Percentiles rank a stretch among this genome's conserved stretches.
phyloP scores from a whole-genome alignment of 2,329 filamentous ascomycete species.

The Massarina eburnea region DNA sequence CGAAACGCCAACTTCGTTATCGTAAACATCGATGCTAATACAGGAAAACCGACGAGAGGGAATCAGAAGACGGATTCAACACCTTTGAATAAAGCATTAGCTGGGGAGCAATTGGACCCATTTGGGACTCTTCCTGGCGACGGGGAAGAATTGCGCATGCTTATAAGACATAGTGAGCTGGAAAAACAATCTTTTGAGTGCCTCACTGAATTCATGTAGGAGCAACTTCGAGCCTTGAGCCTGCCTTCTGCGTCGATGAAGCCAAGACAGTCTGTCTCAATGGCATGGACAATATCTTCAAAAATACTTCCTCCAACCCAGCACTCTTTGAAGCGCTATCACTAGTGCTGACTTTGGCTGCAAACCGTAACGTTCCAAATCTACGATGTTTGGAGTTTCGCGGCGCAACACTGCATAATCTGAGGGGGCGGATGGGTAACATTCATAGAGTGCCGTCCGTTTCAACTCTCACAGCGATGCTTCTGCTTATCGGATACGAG shows the following conservation, averaged over 20 bases:
- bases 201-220: conserved; percentile 1
- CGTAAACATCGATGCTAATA: conserved; percentile 5
- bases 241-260: conserved; percentile 16
- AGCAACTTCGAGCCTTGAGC: conserved; percentile 12
- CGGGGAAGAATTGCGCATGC: conserved; percentile 12
- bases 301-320: conserved; percentile 16
- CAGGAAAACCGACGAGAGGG: background rate
- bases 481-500: conserved; percentile 23
- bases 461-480: conserved; percentile 19
- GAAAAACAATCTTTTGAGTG: background rate
- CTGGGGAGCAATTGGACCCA: conserved; percentile 13
- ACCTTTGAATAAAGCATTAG: conserved; percentile 5
- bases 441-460: conserved; percentile 8
- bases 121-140: conserved; percentile 14
- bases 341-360: conserved; percentile 15
- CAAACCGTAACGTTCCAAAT: conserved; percentile 15
- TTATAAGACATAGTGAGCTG: conserved; percentile 16
- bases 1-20: conserved; percentile 12
- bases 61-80: background rate
- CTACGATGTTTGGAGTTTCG: conserved; percentile 15
- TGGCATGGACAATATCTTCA: conserved; percentile 20
- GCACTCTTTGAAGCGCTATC: conserved; percentile 21
- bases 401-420: conserved; percentile 13
- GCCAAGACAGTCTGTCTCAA: conserved; percentile 13
- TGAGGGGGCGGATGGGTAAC: conserved; percentile 10